Base-by-base conservation (phyloP, 257 asterid species). In the Gynochthodes officinalis region DNA sequence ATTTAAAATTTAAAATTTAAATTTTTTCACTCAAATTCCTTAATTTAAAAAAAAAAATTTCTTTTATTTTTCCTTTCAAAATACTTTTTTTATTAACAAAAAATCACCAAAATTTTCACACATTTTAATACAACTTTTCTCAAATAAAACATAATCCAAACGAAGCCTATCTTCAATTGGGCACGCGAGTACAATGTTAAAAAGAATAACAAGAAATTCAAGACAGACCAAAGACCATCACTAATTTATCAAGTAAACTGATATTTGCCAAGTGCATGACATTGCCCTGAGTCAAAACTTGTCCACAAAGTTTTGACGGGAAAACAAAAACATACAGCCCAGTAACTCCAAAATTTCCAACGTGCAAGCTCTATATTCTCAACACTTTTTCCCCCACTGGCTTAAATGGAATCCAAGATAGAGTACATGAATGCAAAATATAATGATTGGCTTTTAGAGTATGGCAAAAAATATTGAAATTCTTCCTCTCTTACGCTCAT, bases 321-420 rank as follows among this genome's bases (percentile, higher is more conserved):
- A 44, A 74, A 10, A 32, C 42, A 30, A 19, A n/a, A 65, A 53
- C 52, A 30, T 52, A 49, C 53, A 66, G 64, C 61, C 55, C 39
- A 53, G 15, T 14, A 7, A 23, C 40, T 43, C 58, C 72, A 76
- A 63, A 53, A 70, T 76, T 52, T 35, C 70, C 27, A 15, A n/a
- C 42, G 9, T 46, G 28, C 44, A 43, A n/a, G 37, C 33, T 53
- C 21, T 14, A 46, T 37, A 57, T 67, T 23, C 58, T 35, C 43
- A 46, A 46, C 37, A 33, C 49, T 67, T 23, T 7, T 54, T 28
- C 27, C 5, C 19, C 40, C 44, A 21, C 23, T 30, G 44, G 52
- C 25, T 44, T 65, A 46, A 74, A 69, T 71, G 14, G 23, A 32
- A 67, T 65, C 46, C 14, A 67, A 57, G 35, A 16, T 30, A 13